Evolutionary conservation across 208 protist species (phyloP), one percentile per base, ranked within the genome.

Genomic region (Perkinsela sp.): DNA sequence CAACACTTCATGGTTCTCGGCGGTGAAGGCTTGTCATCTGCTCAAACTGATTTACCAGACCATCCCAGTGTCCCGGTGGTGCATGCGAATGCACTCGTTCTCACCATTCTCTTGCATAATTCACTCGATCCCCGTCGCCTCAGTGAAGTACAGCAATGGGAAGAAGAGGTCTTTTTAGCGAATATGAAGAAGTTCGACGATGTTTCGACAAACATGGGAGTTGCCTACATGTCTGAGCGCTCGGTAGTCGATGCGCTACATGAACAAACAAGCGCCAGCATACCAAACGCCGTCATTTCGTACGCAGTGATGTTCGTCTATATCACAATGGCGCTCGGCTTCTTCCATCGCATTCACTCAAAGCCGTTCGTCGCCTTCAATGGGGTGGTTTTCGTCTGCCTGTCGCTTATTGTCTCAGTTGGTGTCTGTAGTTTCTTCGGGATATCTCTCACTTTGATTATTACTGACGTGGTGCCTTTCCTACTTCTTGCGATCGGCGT

Each of bases 381-480:
- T 32, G 78, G 78, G 28, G 57, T 81, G n/a, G 15, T 81, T 22
- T 75, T 81, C 15, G 77, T 81, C 1, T 66, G 65, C n/a, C 57
- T 78, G 32, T 68, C 68, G 2, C 31, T 81, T 22, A n/a, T 81
- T 2, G 68, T 76, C 1, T 68, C 75, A 31, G 32, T 48, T 1
- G 77, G 75, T 13, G 67, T 81, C 67, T 79, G 68, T 67, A 48
- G 40, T 1, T 28, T 74, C 30, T 28, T 66, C 31, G 67, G 70
- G 30, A 68, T 81, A 22, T 74, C 76, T 15, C 78, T 76, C 1
- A 82, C 81, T 2, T 16, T 86, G 0, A 83, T 86, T 67, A 82
- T 86, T 31, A 65, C 66, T 22, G 79, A 86, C 67, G 81, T 86
- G 1, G 84, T 86, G 31, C 81, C 81, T 29, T 86, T 86, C 68